Evolutionary conservation across 1,139 yeast species (phyloP).

Genomic region (Candida labiduridarum): DNA sequence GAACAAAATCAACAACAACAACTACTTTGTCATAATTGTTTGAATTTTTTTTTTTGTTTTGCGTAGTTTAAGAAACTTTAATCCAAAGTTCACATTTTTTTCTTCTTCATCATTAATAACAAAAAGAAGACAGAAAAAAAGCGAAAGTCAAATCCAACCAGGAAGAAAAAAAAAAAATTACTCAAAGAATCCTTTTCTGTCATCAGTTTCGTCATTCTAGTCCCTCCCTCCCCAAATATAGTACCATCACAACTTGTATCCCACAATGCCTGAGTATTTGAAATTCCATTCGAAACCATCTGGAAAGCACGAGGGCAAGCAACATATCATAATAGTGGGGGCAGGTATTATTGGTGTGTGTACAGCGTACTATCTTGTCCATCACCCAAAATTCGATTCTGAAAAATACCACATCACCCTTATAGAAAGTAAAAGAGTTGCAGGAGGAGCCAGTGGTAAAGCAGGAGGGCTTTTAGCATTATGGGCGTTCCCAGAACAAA

Average conservation of each 20-base stretch:
- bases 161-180: neutral
- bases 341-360: conserved; percentile 98
- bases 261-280: conserved; percentile 37
- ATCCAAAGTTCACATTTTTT: neutral
- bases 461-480: conserved; percentile 94
- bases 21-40: neutral
- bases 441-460: conserved; percentile 97
- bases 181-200: neutral
- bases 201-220: neutral
- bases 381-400: conserved; percentile 78
- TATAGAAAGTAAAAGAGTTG: conserved; percentile 89
- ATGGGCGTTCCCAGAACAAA: conserved; percentile 97
- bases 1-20: neutral
- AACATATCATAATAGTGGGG: conserved; percentile 77
- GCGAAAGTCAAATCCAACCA: neutral
- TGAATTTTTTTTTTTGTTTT: neutral
- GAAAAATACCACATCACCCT: conserved; percentile 78
- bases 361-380: conserved; percentile 85
- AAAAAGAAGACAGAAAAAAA: conserved; percentile 5
- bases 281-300: conserved; percentile 50
- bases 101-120: neutral
- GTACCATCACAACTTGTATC: neutral
- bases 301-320: conserved; percentile 60
- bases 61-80: neutral
- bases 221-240: neutral